These are phyloP conservation scores for Colletotrichum sp. DNA, from an alignment of 2,329 filamentous ascomycete species.

Conservation along the genomic window DNA sequence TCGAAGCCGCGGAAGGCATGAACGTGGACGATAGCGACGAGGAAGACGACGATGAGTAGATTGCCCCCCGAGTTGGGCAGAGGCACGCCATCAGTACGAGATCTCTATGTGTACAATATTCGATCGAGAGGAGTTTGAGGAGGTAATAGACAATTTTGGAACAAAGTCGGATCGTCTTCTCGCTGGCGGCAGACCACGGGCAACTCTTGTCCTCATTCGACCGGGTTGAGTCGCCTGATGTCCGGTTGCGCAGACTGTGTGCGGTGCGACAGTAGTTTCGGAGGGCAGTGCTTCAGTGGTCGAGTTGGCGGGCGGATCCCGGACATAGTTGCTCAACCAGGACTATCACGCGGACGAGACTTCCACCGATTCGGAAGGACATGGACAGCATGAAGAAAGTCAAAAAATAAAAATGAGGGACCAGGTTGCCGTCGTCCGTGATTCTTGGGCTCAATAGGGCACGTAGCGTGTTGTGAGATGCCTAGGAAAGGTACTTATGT, in stretches of 20 bases:
- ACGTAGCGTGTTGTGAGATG: not conserved
- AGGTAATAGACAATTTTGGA: conserved; percentile 13
- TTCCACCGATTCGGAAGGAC: not conserved
- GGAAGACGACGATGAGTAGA: conserved; percentile 65
- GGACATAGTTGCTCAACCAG: not conserved
- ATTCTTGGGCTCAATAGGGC: not conserved
- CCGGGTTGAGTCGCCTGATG: conserved; percentile 32
- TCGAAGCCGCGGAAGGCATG: conserved; percentile 89
- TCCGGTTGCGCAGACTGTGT: conserved; percentile 32
- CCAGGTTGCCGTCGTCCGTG: not conserved
- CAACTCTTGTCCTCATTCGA: conserved; percentile 25
- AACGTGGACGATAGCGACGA: conserved; percentile 92
- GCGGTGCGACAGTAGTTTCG: conserved; percentile 31
- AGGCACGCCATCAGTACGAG: conserved; percentile 5
- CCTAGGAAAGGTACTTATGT: not conserved
- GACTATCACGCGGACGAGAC: not conserved
- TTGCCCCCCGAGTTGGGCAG: not conserved
- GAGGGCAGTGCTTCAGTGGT: conserved; percentile 20
- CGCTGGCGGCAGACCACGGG: not conserved
- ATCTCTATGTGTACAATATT: conserved; percentile 19
- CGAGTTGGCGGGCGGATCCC: not conserved
- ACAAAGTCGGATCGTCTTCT: not conserved
- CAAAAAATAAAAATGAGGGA: not conserved
- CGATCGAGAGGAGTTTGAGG: conserved; percentile 8
- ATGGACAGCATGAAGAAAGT: not conserved